Evolutionary conservation across 306 rosid species (phyloP).

Genomic region (Rosa chinensis): DNA sequence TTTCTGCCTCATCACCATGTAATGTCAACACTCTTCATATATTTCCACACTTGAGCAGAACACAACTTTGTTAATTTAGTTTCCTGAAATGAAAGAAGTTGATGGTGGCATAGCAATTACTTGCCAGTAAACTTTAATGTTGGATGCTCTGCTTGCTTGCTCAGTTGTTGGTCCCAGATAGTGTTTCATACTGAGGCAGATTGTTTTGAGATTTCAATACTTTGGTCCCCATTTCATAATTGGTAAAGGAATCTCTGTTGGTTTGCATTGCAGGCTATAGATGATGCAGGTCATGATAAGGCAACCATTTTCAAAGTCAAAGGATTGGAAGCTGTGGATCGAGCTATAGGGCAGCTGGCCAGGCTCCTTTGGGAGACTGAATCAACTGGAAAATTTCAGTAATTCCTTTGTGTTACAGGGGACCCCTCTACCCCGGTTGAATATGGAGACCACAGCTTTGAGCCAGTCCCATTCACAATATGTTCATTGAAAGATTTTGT

Average conservation of each 20-base stretch:
- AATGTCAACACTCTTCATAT: background rate
- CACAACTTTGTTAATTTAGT: background rate
- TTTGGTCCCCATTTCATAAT: background rate
- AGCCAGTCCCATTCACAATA: constrained; percentile 79
- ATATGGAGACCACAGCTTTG: constrained; percentile 98
- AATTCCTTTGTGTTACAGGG: constrained; percentile 75
- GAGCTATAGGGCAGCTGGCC: constrained; percentile 78
- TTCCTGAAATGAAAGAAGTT: background rate
- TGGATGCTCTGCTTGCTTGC: background rate
- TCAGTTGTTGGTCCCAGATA: background rate
- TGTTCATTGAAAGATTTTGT: constrained; percentile 77
- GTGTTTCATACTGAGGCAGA: background rate
- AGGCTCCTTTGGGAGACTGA: constrained; percentile 90
- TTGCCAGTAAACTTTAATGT: background rate
- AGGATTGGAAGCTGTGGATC: constrained; percentile 87
- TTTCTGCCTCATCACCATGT: too few relatives aligned
- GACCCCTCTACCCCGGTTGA: constrained; percentile 98
- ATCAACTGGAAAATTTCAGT: constrained; percentile 59
- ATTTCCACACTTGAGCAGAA: constrained; percentile 5
- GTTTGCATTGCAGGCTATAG: constrained; percentile 74
- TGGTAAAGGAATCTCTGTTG: constrained; percentile 10
- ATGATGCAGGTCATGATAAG: constrained; percentile 97
- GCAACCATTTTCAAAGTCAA: constrained; percentile 77
- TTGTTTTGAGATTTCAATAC: background rate
- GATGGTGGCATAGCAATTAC: background rate